phyloP scores from a whole-genome alignment of 2,329 filamentous ascomycete genomes.

The Emericellopsis atlantica region DNA sequence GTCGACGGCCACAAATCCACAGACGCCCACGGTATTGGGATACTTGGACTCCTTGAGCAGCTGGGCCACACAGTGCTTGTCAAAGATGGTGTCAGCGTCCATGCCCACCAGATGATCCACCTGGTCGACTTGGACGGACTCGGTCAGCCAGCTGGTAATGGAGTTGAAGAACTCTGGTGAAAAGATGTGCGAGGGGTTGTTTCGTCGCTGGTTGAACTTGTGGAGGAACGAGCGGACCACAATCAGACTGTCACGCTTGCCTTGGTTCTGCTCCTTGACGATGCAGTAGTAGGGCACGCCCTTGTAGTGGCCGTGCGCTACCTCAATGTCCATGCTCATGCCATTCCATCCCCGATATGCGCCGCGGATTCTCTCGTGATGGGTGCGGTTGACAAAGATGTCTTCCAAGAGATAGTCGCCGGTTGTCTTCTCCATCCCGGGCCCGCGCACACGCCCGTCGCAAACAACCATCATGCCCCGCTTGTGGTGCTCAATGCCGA shows the following conservation, averaged over 20 bases:
- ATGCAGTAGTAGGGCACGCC: constrained; percentile 26
- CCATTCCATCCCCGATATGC: constrained; percentile 25
- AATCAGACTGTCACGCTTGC: constrained; percentile 28
- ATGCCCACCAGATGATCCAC: constrained; percentile 24
- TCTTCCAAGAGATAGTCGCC: constrained; percentile 24
- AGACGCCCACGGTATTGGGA: constrained; percentile 25
- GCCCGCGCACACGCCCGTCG: constrained; percentile 10
- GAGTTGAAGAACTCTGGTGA: constrained; percentile 18
- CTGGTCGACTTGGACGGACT: constrained; percentile 13
- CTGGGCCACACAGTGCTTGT: constrained; percentile 21
- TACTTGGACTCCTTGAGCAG: constrained; percentile 19
- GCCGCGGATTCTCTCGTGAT: constrained; percentile 14
- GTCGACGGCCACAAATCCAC: constrained; percentile 22
- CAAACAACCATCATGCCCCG: constrained; percentile 11
- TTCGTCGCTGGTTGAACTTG: constrained; percentile 25
- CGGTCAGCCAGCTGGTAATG: constrained; percentile 17
- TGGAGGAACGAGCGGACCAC: constrained; percentile 25
- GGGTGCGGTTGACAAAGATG: constrained; percentile 15
- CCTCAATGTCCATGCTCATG: constrained; percentile 20
- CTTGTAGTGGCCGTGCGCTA: constrained; percentile 22
- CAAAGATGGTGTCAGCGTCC: constrained; percentile 27
- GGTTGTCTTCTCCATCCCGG: constrained; percentile 10
- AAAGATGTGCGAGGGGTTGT: constrained; percentile 21
- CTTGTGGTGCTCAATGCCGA: constrained; percentile 8
- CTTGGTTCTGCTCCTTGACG: constrained; percentile 28